Percentiles rank a stretch among this genome's conserved stretches.
Conservation (phyloP, 352 stramenopile genomes). For the Phytophthora syringae region DNA sequence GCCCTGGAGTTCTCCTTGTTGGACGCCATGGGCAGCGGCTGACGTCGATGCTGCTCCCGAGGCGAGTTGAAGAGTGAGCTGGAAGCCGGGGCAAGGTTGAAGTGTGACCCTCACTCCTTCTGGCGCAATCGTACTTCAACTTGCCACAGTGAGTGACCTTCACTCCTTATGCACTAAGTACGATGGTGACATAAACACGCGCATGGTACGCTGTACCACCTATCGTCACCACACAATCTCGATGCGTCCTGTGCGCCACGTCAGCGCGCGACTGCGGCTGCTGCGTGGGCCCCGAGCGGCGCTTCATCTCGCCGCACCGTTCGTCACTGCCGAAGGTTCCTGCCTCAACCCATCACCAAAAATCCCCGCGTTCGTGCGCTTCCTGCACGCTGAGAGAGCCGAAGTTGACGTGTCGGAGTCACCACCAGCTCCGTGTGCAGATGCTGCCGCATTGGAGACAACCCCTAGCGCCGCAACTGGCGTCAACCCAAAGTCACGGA, state of each 20-base stretch:
- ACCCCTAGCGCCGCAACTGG: neutral
- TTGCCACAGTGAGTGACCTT: too few species aligned
- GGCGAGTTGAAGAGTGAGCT: conserved; percentile 35
- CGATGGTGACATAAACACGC: neutral
- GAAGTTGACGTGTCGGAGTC: neutral
- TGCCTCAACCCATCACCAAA: neutral
- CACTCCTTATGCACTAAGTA: neutral
- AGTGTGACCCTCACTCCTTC: conserved; percentile 19
- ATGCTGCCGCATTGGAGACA: neutral
- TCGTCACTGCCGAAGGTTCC: neutral
- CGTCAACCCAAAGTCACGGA: neutral
- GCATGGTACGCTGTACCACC: conserved; percentile 28
- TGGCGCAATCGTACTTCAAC: neutral
- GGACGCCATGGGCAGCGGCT: conserved; percentile 19
- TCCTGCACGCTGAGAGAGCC: conserved; percentile 14
- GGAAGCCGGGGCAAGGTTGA: too few species aligned
- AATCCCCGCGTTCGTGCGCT: neutral
- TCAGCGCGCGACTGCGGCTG: conserved; percentile 14
- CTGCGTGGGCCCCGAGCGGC: conserved; percentile 8
- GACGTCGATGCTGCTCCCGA: neutral
- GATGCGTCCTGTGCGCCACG: conserved; percentile 22
- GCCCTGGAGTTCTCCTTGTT: conserved; percentile 10
- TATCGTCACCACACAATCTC: neutral
- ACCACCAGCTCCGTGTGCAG: neutral
- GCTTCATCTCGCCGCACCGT: neutral